Conservation (phyloP, 2,329 filamentous ascomycete genomes). For the Fusarium bulbicola region DNA sequence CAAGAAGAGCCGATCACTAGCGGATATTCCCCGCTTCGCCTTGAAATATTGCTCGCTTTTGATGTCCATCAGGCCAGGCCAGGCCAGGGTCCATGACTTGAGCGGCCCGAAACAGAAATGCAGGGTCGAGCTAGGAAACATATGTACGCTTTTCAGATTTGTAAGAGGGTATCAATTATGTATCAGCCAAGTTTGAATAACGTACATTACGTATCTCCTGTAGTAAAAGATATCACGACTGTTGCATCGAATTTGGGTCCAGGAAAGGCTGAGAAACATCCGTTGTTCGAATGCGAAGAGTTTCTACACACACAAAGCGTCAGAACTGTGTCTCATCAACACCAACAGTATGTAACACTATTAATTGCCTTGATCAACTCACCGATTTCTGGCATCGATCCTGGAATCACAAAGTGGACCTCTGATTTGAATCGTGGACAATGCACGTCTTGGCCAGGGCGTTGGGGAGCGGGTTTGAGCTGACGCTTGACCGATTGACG, state of each 20-base stretch:
- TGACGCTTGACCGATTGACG: conserved; percentile 32
- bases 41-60: background rate
- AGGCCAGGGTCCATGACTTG: background rate
- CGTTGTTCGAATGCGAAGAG: conserved; percentile 41
- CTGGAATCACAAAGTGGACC: conserved; percentile 44
- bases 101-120: background rate
- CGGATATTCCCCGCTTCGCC: background rate
- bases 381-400: conserved; percentile 41
- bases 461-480: conserved; percentile 41
- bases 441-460: conserved; percentile 35
- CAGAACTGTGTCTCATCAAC: background rate
- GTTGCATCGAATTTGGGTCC: conserved; percentile 41
- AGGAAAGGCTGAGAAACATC: conserved; percentile 49
- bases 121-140: background rate
- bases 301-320: conserved; percentile 30
- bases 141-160: background rate
- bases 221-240: conserved; percentile 7
- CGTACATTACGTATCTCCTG: background rate
- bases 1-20: background rate
- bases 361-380: background rate
- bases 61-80: background rate
- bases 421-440: conserved; percentile 40
- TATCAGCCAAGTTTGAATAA: background rate
- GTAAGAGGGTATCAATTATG: background rate
- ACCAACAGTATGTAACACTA: background rate